Conservation (phyloP, 176 grass and related monocot species). For the Canna indica region DNA sequence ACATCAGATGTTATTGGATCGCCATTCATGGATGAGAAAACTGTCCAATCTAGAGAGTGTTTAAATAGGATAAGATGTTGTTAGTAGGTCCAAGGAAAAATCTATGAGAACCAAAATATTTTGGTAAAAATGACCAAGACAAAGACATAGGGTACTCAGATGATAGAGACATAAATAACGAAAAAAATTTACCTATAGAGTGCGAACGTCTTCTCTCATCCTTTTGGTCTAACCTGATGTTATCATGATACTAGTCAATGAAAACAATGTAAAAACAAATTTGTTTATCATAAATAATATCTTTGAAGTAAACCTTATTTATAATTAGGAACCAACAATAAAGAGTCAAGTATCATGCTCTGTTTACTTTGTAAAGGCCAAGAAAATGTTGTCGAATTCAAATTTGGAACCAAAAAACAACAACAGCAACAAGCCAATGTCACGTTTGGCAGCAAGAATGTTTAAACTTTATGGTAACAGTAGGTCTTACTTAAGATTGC, state of each 20-base stretch:
- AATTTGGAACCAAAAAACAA: background rate
- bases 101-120: background rate
- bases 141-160: background rate
- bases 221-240: background rate
- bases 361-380: no score
- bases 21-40: conserved; percentile 60
- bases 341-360: background rate
- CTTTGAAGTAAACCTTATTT: background rate
- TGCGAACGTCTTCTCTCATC: conserved; percentile 1
- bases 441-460: background rate
- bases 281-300: background rate
- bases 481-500: background rate
- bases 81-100: background rate
- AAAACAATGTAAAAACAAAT: background rate
- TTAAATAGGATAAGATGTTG: background rate
- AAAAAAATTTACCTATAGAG: conserved; percentile 14
- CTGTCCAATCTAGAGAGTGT: conserved; percentile 71
- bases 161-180: background rate
- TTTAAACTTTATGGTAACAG: background rate
- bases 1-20: conserved; percentile 91
- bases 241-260: background rate
- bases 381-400: background rate
- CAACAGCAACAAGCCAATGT: background rate
- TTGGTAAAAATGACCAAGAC: background rate
- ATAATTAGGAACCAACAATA: background rate